A percentile compares a stretch with the other conserved stretches of the same genome.
phyloP scores from a whole-genome alignment of 192 early-diverging fungal species.

The Mortierella alpina region DNA sequence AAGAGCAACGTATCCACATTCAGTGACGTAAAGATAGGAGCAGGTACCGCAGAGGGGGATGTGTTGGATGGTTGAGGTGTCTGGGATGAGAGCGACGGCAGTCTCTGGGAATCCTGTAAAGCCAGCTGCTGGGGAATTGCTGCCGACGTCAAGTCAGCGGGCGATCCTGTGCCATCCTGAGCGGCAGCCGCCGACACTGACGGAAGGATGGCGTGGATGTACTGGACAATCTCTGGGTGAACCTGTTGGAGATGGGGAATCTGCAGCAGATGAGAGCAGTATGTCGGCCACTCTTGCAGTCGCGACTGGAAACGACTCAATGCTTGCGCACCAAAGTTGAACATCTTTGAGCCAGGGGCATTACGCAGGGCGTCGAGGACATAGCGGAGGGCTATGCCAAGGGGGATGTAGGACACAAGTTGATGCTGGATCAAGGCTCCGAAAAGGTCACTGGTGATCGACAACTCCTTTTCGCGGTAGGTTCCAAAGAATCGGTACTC shows the following conservation, averaged over 20 bases:
- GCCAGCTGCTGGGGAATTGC: slow-evolving; percentile 14
- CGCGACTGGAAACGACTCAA: slow-evolving; percentile 84
- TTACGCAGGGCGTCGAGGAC: slow-evolving; percentile 89
- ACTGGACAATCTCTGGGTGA: slow-evolving; percentile 78
- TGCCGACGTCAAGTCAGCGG: slow-evolving; percentile 41
- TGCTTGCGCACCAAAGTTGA: slow-evolving; percentile 90
- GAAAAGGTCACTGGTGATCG: slow-evolving; percentile 90
- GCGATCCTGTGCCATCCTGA: slow-evolving; percentile 33
- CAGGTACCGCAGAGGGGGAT: slow-evolving; percentile 11
- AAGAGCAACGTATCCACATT: slow-evolving; percentile 65
- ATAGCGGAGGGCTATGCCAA: slow-evolving; percentile 91
- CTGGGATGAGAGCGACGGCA: background rate
- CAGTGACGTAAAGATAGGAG: slow-evolving; percentile 72
- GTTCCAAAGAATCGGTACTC: slow-evolving; percentile 95
- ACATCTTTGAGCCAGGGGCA: slow-evolving; percentile 82
- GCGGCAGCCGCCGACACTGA: slow-evolving; percentile 39
- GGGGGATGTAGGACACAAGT: slow-evolving; percentile 79
- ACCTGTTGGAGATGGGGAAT: slow-evolving; percentile 84
- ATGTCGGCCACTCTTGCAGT: slow-evolving; percentile 92
- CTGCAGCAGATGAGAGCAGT: slow-evolving; percentile 84
- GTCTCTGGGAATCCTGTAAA: slow-evolving; percentile 16
- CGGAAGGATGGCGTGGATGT: slow-evolving; percentile 63
- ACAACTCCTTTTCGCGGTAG: slow-evolving; percentile 93
- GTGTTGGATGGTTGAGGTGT: background rate
- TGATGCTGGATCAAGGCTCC: slow-evolving; percentile 92